Percentiles rank a stretch among this genome's conserved stretches.
Evolutionary conservation across 495 filamentous ascomycete species (phyloP).

Genomic region (Glutinoglossum americanum): DNA sequence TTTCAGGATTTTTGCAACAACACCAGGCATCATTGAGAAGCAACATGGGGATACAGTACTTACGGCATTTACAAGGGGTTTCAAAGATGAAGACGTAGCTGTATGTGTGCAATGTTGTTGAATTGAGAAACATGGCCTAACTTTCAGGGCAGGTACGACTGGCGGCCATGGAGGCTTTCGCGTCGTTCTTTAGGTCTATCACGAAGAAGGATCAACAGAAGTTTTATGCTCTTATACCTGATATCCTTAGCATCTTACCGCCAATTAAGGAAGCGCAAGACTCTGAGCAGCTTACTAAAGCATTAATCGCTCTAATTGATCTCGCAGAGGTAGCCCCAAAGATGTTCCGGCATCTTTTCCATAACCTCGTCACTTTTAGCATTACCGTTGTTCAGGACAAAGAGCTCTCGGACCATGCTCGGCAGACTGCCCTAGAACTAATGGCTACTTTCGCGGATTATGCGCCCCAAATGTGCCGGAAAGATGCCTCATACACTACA

Average conservation of each 20-base stretch:
- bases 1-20: conserved; percentile 85
- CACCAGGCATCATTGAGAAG: conserved; percentile 88
- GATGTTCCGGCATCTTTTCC: conserved; percentile 91
- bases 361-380: conserved; percentile 75
- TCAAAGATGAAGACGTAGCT: conserved; percentile 65
- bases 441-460: conserved; percentile 98
- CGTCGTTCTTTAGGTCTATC: conserved; percentile 82
- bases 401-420: conserved; percentile 67
- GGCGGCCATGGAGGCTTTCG: conserved; percentile 88
- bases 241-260: conserved; percentile 78
- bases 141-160: conserved; percentile 42
- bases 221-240: conserved; percentile 67
- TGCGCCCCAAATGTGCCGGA: conserved; percentile 78
- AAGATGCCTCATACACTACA: conserved; percentile 67
- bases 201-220: conserved; percentile 67
- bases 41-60: conserved; percentile 78
- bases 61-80: conserved; percentile 68
- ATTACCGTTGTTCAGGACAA: conserved; percentile 89
- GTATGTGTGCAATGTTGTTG: conserved; percentile 24
- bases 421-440: conserved; percentile 88
- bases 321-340: conserved; percentile 75
- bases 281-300: conserved; percentile 72
- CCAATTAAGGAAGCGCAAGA: conserved; percentile 80
- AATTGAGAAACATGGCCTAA: not conserved
- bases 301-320: conserved; percentile 76